Base-by-base conservation (phyloP, 1,284 basidiomycete species). In the Trichosporon sp. region DNA sequence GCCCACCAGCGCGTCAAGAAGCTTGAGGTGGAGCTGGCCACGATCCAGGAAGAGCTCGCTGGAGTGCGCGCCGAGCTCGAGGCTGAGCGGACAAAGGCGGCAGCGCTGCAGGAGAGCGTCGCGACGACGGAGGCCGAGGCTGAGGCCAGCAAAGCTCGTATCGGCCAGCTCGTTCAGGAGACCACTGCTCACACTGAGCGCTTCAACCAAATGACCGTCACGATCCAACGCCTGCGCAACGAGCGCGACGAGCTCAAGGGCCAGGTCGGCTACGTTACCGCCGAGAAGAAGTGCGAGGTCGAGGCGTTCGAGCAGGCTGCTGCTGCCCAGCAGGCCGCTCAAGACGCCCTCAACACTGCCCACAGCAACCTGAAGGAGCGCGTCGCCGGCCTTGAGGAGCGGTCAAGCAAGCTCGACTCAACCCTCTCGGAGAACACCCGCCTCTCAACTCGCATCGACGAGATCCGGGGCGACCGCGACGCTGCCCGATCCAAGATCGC, bases 11-110 rank as follows among this genome's bases (percentile, higher is more conserved):
- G 72, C 23, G 56, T 77, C 18, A 65, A 72, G 29, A 74, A 77
- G 21, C 65, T 78, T 9, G 64, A 71, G 32, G 31, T 42, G 11
- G 65, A 73, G 42, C 63, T 76, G 7, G 27, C 23, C 29, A 74
- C 77, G 34, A 68, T 66, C 56, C 70, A 71, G 62, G 74, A 72
- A 53, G 11, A 69, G 64, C 31, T 77, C 72, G 34, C 68, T 73
- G 5, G 62, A 76, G 18, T 32, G 27, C 56, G 56, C 18, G 21
- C 56, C 29, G 56, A 60, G 27, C 56, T 60, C 3, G 27, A 60
- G 56, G 27, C 13, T n/a, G 27, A 60, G 56, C 27, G 29, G 35
- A 62, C 11, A 2, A 23, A 56, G 25, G 44, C 62, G 29, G 12
- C 53, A 0, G n/a, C 13, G 1, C 58, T 62, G 3, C 38, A 44